Evolutionary conservation across 2,329 filamentous ascomycete species (phyloP), one percentile per base, ranked within the genome.

Genomic region (Colletotrichum cordylinicola): DNA sequence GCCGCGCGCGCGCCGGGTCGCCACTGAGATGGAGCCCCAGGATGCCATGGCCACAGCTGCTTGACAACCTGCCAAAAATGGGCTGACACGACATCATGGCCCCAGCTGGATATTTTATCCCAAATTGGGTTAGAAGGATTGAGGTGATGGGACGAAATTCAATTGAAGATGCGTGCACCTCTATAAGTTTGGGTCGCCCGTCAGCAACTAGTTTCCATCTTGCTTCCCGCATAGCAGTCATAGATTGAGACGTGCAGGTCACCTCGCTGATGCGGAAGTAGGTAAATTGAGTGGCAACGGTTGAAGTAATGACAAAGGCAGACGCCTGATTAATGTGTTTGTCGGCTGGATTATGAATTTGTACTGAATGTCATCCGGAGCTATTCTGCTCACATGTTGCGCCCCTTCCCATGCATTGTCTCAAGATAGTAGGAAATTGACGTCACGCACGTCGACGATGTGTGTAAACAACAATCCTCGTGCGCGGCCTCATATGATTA

Each of bases 41-140:
- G 33, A 52, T 67, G 70, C 62, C 55, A 18, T 33, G 58, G 29
- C 33, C 58, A 61, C 58, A 35, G 29, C 70, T 18, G 55, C 37
- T 69, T 31, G 24, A 64, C 65, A 60, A 60, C 71, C 71, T 73
- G 56, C 71, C 71, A 39, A 56, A 62, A 73, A 73, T 73, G 65
- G 71, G 65, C 71, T 73, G 56, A 69, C 71, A 37, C 60, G 66
- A 56, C 72, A 65, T 58, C 58, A 60, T 69, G 35, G 18, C 31
- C 24, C 48, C 60, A 48, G 67, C 60, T 27, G 60, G 72, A 27
- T 61, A 56, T 56, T 52, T 37, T 70, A 35, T 18, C 43, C 60
- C 35, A 35, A 48, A 48, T 52, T n/a, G 56, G 37, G 27, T 52
- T 70, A 70, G 67, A 33, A 21, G 13, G 8, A 39, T 27, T 18